phyloP scores from a whole-genome alignment of 2,329 filamentous ascomycete genomes.

The Colletotrichum musae region DNA sequence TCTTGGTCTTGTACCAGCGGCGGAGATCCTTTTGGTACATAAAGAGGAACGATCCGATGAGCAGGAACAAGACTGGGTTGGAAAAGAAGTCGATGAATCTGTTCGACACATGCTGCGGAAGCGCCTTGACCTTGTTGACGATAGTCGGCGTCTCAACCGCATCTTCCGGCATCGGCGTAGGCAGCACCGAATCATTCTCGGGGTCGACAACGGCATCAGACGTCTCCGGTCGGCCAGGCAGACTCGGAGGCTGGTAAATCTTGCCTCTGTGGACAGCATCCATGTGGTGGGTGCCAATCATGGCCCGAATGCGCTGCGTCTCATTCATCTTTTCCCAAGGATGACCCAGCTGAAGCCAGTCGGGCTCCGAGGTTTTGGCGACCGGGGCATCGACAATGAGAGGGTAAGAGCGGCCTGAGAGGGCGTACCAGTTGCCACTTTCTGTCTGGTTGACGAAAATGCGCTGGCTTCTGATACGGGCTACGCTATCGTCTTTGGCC shows the following conservation, averaged over 20 bases:
- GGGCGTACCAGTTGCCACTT: conserved; percentile 91
- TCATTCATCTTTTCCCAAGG: conserved; percentile 57
- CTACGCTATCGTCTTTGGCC: conserved; percentile 62
- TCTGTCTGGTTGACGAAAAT: conserved; percentile 92
- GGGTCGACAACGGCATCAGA: conserved; percentile 48
- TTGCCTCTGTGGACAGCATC: conserved; percentile 55
- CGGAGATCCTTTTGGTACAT: conserved; percentile 63
- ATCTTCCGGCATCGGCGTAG: conserved; percentile 45
- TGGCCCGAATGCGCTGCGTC: conserved; percentile 69
- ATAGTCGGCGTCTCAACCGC: conserved; percentile 57
- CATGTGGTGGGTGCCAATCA: conserved; percentile 81
- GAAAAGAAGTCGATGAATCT: conserved; percentile 69
- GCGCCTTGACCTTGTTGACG: conserved; percentile 63
- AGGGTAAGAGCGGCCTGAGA: conserved; percentile 90
- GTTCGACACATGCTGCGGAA: conserved; percentile 65
- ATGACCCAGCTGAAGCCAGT: conserved; percentile 63
- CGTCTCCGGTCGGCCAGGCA: conserved; percentile 52
- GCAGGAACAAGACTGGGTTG: conserved; percentile 66
- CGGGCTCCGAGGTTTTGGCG: conserved; percentile 60
- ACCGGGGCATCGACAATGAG: conserved; percentile 79
- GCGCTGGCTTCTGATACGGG: conserved; percentile 70
- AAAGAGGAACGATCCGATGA: conserved; percentile 59
- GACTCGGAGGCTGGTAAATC: conserved; percentile 53
- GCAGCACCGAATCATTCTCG: conserved; percentile 53
- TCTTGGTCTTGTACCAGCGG: conserved; percentile 53